Percentiles rank a stretch among this genome's conserved stretches.
Conservation (phyloP, 2,329 filamentous ascomycete species). For the Exophiala sideris region DNA sequence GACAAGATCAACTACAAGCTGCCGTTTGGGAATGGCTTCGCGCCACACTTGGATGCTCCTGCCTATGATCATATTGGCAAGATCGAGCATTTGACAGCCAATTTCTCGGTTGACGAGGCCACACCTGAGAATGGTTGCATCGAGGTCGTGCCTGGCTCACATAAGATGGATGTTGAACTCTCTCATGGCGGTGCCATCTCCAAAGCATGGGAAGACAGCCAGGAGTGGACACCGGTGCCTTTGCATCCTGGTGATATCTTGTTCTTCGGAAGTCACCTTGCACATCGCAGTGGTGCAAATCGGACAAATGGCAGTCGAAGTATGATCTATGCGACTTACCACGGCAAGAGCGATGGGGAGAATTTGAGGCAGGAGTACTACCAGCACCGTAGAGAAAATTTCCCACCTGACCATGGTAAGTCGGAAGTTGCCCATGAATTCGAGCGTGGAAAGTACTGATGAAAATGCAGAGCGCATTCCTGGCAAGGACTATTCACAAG, state of each 20-base stretch:
- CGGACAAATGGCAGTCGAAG: conserved; percentile 27
- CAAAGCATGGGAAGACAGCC: conserved; percentile 31
- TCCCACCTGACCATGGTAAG: conserved; percentile 17
- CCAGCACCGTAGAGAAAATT: conserved; percentile 16
- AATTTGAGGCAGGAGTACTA: conserved; percentile 16
- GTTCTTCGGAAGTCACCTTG: conserved; percentile 36
- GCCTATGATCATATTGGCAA: conserved; percentile 37
- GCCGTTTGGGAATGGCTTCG: conserved; percentile 35
- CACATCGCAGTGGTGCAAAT: conserved; percentile 34
- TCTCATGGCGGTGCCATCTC: conserved; percentile 33
- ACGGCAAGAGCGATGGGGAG: conserved; percentile 13
- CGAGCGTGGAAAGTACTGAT: background rate
- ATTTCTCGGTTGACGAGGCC: conserved; percentile 35
- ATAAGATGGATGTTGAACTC: conserved; percentile 35
- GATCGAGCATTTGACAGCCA: conserved; percentile 37
- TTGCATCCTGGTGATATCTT: conserved; percentile 33
- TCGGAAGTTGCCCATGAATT: background rate
- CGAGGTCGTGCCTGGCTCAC: conserved; percentile 35
- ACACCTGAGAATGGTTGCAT: conserved; percentile 35
- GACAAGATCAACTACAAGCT: conserved; percentile 40
- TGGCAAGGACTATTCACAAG: conserved; percentile 17
- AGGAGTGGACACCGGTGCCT: conserved; percentile 34
- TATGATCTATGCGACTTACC: conserved; percentile 33
- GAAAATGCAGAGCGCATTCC: conserved; percentile 7
- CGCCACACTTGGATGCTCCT: conserved; percentile 35